Evolutionary conservation across 495 filamentous ascomycete genomes (phyloP).

Genomic region (Penicillium robsamsonii): DNA sequence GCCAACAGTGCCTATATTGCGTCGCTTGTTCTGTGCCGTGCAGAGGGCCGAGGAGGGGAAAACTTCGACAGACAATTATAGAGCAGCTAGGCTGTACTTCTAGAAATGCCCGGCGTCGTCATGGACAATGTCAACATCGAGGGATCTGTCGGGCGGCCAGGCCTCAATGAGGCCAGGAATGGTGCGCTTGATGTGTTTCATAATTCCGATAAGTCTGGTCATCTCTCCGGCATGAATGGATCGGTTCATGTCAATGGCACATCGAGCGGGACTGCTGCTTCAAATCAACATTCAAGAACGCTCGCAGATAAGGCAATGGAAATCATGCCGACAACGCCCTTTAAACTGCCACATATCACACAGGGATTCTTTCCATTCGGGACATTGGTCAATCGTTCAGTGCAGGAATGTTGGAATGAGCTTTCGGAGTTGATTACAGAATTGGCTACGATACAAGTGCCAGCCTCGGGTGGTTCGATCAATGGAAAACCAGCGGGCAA

Average conservation of each 20-base stretch:
- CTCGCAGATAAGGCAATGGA: constrained; percentile 4
- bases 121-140: constrained; percentile 43
- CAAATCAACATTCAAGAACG: constrained; percentile 16
- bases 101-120: constrained; percentile 49
- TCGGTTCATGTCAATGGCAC: constrained; percentile 33
- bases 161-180: constrained; percentile 28
- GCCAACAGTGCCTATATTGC: constrained; percentile 17
- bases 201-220: constrained; percentile 17
- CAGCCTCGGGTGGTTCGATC: constrained; percentile 26
- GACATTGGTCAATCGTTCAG: constrained; percentile 68
- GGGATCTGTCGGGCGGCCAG: constrained; percentile 26
- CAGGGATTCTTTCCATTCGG: constrained; percentile 69
- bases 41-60: constrained; percentile 37
- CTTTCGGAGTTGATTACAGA: constrained; percentile 67
- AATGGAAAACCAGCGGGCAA: constrained; percentile 58
- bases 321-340: constrained; percentile 38
- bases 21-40: constrained; percentile 30
- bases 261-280: constrained; percentile 13
- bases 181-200: constrained; percentile 18
- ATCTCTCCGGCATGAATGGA: constrained; percentile 27
- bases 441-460: constrained; percentile 62
- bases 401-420: constrained; percentile 77
- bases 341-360: constrained; percentile 78
- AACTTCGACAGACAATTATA: constrained; percentile 15
- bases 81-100: constrained; percentile 2